Percentiles rank a stretch among this genome's conserved stretches.
Evolutionary conservation across 805 yeast species (phyloP).

Genomic region (Pichia thaimueangensis): DNA sequence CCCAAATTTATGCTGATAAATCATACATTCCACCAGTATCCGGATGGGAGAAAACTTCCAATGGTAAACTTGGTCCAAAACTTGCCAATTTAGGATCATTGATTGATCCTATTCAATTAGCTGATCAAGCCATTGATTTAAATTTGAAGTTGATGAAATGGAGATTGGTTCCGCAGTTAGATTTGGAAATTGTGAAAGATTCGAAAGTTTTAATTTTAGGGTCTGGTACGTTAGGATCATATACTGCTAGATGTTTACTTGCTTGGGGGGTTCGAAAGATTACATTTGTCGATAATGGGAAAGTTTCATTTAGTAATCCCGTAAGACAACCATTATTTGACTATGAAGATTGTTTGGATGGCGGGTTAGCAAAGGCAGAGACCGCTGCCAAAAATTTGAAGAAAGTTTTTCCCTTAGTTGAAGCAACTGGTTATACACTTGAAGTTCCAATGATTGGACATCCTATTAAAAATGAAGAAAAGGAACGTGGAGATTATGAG

Average conservation of each 20-base stretch:
- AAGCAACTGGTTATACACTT: slow-evolving; percentile 52
- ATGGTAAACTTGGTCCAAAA: slow-evolving; percentile 74
- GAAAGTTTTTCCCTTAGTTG: slow-evolving; percentile 73
- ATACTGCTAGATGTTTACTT: slow-evolving; percentile 74
- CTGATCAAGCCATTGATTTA: slow-evolving; percentile 88
- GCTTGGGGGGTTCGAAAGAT: slow-evolving; percentile 93
- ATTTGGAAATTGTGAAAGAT: slow-evolving; percentile 56
- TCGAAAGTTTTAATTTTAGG: slow-evolving; percentile 78
- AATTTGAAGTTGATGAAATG: slow-evolving; percentile 93
- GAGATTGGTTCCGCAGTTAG: slow-evolving; percentile 81
- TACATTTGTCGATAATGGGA: slow-evolving; percentile 85
- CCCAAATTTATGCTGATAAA: slow-evolving; percentile 3
- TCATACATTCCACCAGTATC: slow-evolving; percentile 30
- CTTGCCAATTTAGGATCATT: slow-evolving; percentile 75
- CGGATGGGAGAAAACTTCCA: slow-evolving; percentile 88
- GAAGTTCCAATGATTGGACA: slow-evolving; percentile 98
- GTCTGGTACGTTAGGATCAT: slow-evolving; percentile 93
- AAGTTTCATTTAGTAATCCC: slow-evolving; percentile 88
- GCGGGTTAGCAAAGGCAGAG: slow-evolving; percentile 70
- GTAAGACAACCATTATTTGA: slow-evolving; percentile 86
- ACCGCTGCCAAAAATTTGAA: slow-evolving; percentile 70
- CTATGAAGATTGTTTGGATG: slow-evolving; percentile 73
- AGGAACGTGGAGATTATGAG: slow-evolving; percentile 47
- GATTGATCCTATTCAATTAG: slow-evolving; percentile 73
- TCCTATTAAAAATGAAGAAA: slow-evolving; percentile 52